Evolutionary conservation across 768 basidiomycete species (phyloP).

Genomic region (Daedaleopsis sinensis): DNA sequence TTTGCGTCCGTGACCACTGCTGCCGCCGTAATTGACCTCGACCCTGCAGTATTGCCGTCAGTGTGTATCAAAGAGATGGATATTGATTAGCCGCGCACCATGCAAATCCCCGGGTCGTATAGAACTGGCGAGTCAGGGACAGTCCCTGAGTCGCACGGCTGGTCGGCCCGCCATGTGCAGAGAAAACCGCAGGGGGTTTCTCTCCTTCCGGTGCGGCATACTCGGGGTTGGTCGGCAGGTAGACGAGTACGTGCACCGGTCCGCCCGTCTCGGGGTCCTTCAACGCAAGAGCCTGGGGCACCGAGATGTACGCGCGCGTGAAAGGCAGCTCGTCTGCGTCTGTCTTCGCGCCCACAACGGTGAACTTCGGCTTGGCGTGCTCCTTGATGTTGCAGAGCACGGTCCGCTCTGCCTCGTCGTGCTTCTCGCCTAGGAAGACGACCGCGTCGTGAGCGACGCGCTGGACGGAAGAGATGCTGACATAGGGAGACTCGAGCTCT

Average conservation of each 20-base stretch:
- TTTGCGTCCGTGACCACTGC: conserved; percentile 69
- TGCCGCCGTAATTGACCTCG: conserved; percentile 80
- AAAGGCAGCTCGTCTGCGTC: conserved; percentile 25
- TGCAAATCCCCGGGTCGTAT: conserved; percentile 72
- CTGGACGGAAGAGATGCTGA: conserved; percentile 41
- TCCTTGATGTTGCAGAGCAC: conserved; percentile 39
- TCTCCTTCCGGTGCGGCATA: conserved; percentile 57
- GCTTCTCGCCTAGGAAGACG: conserved; percentile 48
- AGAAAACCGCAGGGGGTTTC: conserved; percentile 67
- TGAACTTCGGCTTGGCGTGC: conserved; percentile 26
- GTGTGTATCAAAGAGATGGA: neutral
- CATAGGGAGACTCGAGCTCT: conserved; percentile 45
- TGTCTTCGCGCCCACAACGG: conserved; percentile 28
- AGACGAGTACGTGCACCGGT: conserved; percentile 64
- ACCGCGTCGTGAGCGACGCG: conserved; percentile 36
- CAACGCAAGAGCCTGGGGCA: conserved; percentile 52
- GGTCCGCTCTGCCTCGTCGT: conserved; percentile 40
- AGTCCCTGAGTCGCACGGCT: conserved; percentile 47
- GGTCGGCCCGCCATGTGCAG: conserved; percentile 78
- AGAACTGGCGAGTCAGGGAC: conserved; percentile 60
- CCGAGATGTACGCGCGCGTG: conserved; percentile 45
- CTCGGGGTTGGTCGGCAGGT: conserved; percentile 65
- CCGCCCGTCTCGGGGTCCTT: conserved; percentile 35
- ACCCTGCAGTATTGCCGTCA: conserved; percentile 43
- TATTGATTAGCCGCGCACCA: conserved; percentile 49